Conservation (phyloP, 169 alveolate species). For the Cyclospora cayetanensis region DNA sequence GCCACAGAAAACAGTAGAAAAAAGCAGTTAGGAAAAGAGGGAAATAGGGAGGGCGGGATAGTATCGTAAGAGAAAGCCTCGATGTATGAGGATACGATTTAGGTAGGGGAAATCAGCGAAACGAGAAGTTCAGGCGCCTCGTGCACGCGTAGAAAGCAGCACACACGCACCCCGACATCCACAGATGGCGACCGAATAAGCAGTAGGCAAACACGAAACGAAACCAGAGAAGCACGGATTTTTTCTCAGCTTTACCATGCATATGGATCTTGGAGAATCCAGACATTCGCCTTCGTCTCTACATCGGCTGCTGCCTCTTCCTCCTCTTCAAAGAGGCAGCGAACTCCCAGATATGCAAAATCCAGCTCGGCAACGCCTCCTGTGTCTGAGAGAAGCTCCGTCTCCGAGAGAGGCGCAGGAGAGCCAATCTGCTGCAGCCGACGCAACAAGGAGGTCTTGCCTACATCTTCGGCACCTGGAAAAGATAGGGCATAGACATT, state of each 20-base stretch:
- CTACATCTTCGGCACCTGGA: constrained; percentile 15
- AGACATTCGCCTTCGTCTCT: neutral
- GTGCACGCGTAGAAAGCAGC: too few relatives aligned
- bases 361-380: constrained; percentile 40
- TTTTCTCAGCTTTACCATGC: neutral
- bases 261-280: neutral
- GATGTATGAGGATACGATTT: too few relatives aligned
- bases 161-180: too few relatives aligned
- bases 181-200: neutral
- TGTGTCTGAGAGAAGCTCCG: neutral
- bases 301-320: neutral
- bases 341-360: neutral
- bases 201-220: neutral
- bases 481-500: neutral
- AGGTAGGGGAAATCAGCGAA: too few relatives aligned
- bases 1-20: neutral
- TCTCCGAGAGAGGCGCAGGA: neutral
- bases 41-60: neutral
- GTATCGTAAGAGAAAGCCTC: too few relatives aligned
- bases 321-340: neutral
- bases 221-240: neutral
- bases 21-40: neutral
- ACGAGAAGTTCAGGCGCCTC: too few relatives aligned
- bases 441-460: constrained; percentile 20
- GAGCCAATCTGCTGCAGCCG: constrained; percentile 24